Percentiles rank a stretch among this genome's conserved stretches.
Conservation (phyloP, 2,329 filamentous ascomycete genomes). For the Colletotrichum zoysiae region DNA sequence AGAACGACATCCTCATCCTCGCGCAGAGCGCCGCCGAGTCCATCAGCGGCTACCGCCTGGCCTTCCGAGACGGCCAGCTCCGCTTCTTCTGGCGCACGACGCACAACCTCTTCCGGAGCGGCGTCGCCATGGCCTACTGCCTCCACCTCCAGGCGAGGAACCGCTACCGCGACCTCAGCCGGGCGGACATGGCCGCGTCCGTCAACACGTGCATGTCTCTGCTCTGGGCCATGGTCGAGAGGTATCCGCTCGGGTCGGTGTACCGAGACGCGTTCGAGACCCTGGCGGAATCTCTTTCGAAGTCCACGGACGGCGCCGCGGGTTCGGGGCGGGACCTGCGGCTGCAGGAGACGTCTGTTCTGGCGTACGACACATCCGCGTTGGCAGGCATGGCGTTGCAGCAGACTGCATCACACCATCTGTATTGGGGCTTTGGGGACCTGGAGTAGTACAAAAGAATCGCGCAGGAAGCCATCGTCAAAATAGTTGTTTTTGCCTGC, state of each 20-base stretch:
- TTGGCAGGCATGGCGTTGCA: slow-evolving; percentile 2
- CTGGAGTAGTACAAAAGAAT: background rate
- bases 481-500: too few species aligned
- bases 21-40: slow-evolving; percentile 41
- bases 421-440: slow-evolving; percentile 18
- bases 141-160: background rate
- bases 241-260: slow-evolving; percentile 44
- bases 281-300: slow-evolving; percentile 24
- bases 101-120: slow-evolving; percentile 45
- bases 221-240: slow-evolving; percentile 49
- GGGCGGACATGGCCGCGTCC: slow-evolving; percentile 6
- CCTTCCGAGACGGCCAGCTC: slow-evolving; percentile 44
- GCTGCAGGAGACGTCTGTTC: background rate
- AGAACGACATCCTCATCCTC: slow-evolving; percentile 39
- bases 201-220: slow-evolving; percentile 45
- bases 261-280: slow-evolving; percentile 47
- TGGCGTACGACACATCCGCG: background rate
- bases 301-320: background rate
- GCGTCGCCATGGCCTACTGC: slow-evolving; percentile 45
- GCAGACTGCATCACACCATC: slow-evolving; percentile 1
- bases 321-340: background rate
- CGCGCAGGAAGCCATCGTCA: background rate
- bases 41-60: slow-evolving; percentile 42
- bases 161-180: slow-evolving; percentile 7
- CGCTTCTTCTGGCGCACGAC: slow-evolving; percentile 48